phyloP scores from a whole-genome alignment of 352 stramenopile genomes.

The Phytopythium chamaehyphon region DNA sequence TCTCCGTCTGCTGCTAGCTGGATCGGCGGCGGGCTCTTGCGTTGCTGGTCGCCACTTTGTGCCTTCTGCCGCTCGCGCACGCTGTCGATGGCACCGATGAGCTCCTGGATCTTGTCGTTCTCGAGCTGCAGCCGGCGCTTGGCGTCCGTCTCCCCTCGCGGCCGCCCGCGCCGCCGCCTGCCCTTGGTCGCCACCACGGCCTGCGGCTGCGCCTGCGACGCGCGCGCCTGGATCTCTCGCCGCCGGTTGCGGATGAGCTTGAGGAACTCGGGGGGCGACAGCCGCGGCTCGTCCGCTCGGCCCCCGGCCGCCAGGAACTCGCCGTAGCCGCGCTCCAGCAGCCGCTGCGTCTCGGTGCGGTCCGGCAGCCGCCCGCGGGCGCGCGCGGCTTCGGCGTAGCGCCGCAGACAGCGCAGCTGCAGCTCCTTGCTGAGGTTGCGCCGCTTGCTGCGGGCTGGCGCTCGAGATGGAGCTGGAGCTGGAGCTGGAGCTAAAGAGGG shows the following conservation, averaged over 20 bases:
- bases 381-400: slow-evolving; percentile 42
- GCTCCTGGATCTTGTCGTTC: slow-evolving; percentile 48
- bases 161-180: no score
- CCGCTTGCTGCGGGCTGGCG: slow-evolving; percentile 54
- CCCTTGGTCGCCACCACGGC: no score
- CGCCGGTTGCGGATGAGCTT: slow-evolving; percentile 70
- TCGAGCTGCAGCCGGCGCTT: slow-evolving; percentile 53
- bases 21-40: not conserved
- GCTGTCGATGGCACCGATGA: slow-evolving; percentile 62
- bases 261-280: slow-evolving; percentile 54
- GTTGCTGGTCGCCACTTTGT: not conserved
- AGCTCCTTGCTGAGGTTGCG: slow-evolving; percentile 73
- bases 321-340: slow-evolving; percentile 48
- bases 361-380: slow-evolving; percentile 33
- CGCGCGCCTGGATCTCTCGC: slow-evolving; percentile 45
- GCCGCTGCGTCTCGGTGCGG: slow-evolving; percentile 38
- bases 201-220: slow-evolving; percentile 4
- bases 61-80: slow-evolving; percentile 1
- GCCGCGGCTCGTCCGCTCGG: slow-evolving; percentile 34
- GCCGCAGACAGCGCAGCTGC: slow-evolving; percentile 53
- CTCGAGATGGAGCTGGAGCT: no score
- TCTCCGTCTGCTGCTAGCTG: no score
- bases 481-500: no score
- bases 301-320: slow-evolving; percentile 56
- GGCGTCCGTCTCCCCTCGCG: slow-evolving; percentile 14